Evolutionary conservation across 2,329 filamentous ascomycete species (phyloP), one percentile per base, ranked within the genome.

Genomic region (Colletotrichum godetiae): DNA sequence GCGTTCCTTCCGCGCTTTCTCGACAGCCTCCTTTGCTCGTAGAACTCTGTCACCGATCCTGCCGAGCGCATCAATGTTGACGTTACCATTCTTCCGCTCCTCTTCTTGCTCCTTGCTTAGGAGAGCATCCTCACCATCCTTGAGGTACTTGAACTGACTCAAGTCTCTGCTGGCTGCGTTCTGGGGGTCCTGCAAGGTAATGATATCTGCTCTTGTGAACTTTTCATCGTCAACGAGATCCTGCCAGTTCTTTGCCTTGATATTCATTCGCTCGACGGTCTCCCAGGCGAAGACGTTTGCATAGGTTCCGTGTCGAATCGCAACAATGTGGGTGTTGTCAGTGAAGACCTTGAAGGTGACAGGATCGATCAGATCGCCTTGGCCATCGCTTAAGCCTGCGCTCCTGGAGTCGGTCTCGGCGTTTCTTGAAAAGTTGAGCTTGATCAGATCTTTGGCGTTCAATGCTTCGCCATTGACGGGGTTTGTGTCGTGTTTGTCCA

Each of bases 261-360:
- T 93, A 82, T 99, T 99, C 85, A 99, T 90, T 78, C 94, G 90
- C 83, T 98, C 94, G 49, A 99, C 91, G 1, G 97, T 99, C 79
- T 99, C 97, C 90, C 93, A 98, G 1, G 95, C 92, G 81, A 98
- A 99, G 5, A 98, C 97, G 83, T 99, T 99, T 62, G 96, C 96
- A 71, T 95, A 96, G 68, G 88, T 93, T 67, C 90, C 91, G 82
- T 93, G 91, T 70, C 91, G 89, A 75, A 99, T 88, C 19, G 95
- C 96, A 58, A 98, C 94, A 72, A 99, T 94, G 82, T 98, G 97
- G 4, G 97, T 98, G 83, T 98, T 98, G 82, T 99, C 95, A 59
- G 97, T 99, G 79, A 99, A 95, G 55, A 97, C 94, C 83, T 99
- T 99, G 88, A 94, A 98, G 0, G 95, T 98, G 59, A 99, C 96